Conservation (phyloP, 2,329 filamentous ascomycete genomes). For the Fusarium proliferatum region DNA sequence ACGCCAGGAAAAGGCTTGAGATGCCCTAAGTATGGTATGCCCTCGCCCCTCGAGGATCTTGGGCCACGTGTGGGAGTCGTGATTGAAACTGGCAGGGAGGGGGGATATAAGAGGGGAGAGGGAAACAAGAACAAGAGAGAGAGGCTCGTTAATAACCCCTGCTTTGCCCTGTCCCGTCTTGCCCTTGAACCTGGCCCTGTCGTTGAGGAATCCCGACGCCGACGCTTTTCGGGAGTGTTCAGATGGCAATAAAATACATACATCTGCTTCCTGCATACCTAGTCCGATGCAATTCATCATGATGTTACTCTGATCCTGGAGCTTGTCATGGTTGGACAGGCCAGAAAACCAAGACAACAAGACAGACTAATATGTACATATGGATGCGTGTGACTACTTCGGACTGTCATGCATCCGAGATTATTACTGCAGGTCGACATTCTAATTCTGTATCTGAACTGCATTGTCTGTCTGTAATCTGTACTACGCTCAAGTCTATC, state of each 20-base stretch:
- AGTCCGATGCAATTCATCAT: conserved; percentile 20
- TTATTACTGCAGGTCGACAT: conserved; percentile 45
- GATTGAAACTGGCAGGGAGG: conserved; percentile 18
- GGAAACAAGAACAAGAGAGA: conserved; percentile 3
- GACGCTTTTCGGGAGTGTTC: conserved; percentile 20
- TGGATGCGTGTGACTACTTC: conserved; percentile 42
- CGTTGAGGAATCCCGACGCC: conserved; percentile 4
- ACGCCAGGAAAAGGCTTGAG: conserved; percentile 17
- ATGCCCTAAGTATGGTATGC: conserved; percentile 10
- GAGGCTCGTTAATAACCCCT: conserved; percentile 5
- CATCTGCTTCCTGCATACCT: not conserved
- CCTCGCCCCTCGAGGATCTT: conserved; percentile 18
- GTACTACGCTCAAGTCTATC: conserved; percentile 19
- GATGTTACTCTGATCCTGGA: conserved; percentile 31
- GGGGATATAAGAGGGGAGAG: not conserved
- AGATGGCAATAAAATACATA: not conserved
- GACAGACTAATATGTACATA: conserved; percentile 29
- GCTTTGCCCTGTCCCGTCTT: not conserved
- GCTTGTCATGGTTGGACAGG: conserved; percentile 25
- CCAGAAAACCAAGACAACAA: conserved; percentile 7
- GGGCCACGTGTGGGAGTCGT: conserved; percentile 42
- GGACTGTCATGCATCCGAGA: conserved; percentile 44
- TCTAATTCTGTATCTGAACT: conserved; percentile 28
- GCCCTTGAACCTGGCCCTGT: not conserved
- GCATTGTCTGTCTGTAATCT: not conserved